Conservation (phyloP, 257 asterid species). For the Ilex aquifolium region DNA sequence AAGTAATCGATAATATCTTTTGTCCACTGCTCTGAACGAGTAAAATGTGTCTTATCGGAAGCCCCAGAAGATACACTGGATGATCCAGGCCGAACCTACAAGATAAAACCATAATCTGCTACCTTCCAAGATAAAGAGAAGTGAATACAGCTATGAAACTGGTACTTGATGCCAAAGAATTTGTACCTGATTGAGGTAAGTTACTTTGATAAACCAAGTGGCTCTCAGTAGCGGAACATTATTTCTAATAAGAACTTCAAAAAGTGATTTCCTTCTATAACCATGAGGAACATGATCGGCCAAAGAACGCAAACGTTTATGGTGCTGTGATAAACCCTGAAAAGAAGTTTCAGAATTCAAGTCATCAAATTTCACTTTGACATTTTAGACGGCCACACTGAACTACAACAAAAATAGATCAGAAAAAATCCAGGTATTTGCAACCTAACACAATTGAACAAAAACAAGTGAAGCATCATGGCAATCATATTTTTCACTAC, state of each 20-base stretch:
- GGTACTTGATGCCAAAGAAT: conserved; percentile 2
- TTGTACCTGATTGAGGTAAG: conserved; percentile 93
- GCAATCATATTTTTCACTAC: too few species aligned
- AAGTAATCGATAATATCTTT: conserved; percentile 89
- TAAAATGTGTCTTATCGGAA: conserved; percentile 69
- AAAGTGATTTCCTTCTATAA: conserved; percentile 64
- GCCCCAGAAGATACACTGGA: conserved; percentile 65
- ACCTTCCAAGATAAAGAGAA: conserved; percentile 12
- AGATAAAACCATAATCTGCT: conserved; percentile 20
- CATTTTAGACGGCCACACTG: too few species aligned
- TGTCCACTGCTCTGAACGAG: conserved; percentile 97
- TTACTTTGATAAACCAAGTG: conserved; percentile 96
- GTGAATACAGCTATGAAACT: conserved; percentile 5
- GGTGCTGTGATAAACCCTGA: conserved; percentile 89
- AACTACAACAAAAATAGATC: too few species aligned
- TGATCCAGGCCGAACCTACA: conserved; percentile 76
- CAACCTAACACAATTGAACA: too few species aligned
- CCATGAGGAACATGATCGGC: conserved; percentile 99
- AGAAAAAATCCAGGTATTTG: too few species aligned
- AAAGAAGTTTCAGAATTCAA: conserved; percentile 15
- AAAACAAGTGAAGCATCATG: too few species aligned
- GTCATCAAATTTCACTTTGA: neutral
- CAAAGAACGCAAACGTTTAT: conserved; percentile 83
- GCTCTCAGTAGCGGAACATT: conserved; percentile 90
- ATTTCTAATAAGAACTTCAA: conserved; percentile 84